These are phyloP conservation scores for Colletotrichum australisinense DNA, from an alignment of 2,329 filamentous ascomycete species.

Conservation along the genomic window DNA sequence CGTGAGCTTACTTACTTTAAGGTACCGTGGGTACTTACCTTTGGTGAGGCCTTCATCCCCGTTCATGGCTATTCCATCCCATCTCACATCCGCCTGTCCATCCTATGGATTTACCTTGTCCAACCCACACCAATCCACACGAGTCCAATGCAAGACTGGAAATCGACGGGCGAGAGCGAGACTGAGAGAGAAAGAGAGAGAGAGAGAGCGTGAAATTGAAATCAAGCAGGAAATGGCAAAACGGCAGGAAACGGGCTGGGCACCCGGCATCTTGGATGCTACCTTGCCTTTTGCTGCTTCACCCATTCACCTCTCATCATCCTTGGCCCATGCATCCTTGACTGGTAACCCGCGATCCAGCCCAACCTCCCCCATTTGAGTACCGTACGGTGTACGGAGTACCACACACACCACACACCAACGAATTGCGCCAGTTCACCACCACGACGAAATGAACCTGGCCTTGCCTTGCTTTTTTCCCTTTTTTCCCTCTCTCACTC, in stretches of 20 bases:
- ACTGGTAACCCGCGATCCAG: constrained; percentile 12
- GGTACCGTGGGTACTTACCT: too few relatives aligned
- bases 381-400: too few relatives aligned
- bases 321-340: constrained; percentile 11
- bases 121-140: too few relatives aligned
- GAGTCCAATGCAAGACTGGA: too few relatives aligned
- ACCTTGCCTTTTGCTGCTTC: constrained; percentile 16
- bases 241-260: constrained; percentile 37
- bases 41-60: background rate
- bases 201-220: background rate
- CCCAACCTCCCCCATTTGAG: constrained; percentile 26
- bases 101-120: too few relatives aligned
- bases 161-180: too few relatives aligned
- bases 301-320: constrained; percentile 4
- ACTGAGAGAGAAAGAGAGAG: background rate
- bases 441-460: background rate
- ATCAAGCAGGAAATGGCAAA: background rate
- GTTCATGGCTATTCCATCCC: background rate
- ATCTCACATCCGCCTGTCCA: background rate
- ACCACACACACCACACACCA: background rate
- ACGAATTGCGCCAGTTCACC: background rate
- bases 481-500: background rate
- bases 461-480: background rate
- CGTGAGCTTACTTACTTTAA: background rate
- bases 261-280: constrained; percentile 27